These are phyloP conservation scores for Russula sp. DNA, from an alignment of 768 basidiomycete species.

Conservation along the genomic window DNA sequence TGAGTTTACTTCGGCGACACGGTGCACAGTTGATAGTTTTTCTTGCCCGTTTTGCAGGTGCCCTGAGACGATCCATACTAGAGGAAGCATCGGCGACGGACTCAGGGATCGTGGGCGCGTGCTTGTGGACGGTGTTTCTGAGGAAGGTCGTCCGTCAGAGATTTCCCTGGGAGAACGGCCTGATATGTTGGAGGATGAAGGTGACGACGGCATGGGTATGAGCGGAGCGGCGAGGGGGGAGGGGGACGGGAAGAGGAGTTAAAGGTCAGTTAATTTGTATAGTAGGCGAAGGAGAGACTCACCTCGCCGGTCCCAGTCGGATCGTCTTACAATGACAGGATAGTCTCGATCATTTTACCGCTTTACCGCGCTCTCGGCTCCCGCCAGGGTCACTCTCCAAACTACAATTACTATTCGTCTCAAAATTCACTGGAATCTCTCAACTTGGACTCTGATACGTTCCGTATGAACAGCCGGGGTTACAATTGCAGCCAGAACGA, in stretches of 20 bases:
- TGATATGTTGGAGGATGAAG: not conserved
- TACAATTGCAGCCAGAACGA: too few species aligned
- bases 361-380: not conserved
- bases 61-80: not conserved
- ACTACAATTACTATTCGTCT: not conserved
- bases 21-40: slow-evolving; percentile 91
- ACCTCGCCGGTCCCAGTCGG: not conserved
- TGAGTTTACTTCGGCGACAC: slow-evolving; percentile 82
- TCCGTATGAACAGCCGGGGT: too few species aligned
- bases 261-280: not conserved
- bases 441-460: too few species aligned
- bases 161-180: not conserved
- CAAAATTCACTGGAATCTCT: not conserved
- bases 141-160: not conserved
- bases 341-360: not conserved
- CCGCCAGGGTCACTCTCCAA: not conserved
- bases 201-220: slow-evolving; percentile 4
- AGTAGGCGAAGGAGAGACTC: not conserved
- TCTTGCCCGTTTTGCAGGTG: slow-evolving; percentile 76
- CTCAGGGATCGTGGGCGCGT: slow-evolving; percentile 12
- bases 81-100: not conserved
- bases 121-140: slow-evolving; percentile 1
- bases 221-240: not conserved
- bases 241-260: not conserved
- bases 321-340: not conserved